Evolutionary conservation across 768 basidiomycete genomes (phyloP).

Genomic region (Mycena alexandri): DNA sequence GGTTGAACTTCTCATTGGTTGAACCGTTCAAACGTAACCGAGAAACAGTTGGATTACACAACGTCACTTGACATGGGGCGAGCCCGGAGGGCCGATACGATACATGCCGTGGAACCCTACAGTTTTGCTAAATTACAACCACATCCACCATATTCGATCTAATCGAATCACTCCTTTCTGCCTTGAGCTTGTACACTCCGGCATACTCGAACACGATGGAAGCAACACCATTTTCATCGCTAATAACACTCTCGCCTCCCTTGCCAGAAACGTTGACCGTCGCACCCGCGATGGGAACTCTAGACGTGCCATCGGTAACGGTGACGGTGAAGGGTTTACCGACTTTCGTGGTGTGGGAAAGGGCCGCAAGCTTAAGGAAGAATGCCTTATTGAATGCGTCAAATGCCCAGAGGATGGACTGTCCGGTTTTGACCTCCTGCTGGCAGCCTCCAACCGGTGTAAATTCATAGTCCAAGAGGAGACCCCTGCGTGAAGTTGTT

Average conservation of each 20-base stretch:
- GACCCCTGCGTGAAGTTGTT: constrained; percentile 35
- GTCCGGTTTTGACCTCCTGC: constrained; percentile 46
- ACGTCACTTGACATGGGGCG: too few species aligned
- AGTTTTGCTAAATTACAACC: too few species aligned
- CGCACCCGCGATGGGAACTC: constrained; percentile 50
- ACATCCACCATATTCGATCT: constrained; percentile 47
- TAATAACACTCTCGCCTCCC: constrained; percentile 29
- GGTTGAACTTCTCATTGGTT: too few species aligned
- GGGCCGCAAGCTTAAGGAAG: constrained; percentile 53
- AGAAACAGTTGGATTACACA: too few species aligned
- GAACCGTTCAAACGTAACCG: too few species aligned
- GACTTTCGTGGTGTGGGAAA: constrained; percentile 34
- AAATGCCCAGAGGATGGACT: constrained; percentile 55
- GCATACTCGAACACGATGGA: constrained; percentile 42
- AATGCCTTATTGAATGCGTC: constrained; percentile 50
- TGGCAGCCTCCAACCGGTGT: constrained; percentile 57
- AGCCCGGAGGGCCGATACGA: too few species aligned
- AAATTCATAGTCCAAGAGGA: constrained; percentile 51
- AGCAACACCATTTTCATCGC: constrained; percentile 46
- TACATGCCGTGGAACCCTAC: too few species aligned
- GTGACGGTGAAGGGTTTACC: constrained; percentile 47
- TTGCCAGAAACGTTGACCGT: constrained; percentile 35
- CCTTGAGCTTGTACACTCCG: constrained; percentile 48
- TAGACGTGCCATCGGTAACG: constrained; percentile 54
- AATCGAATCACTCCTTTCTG: constrained; percentile 48